Base-by-base conservation (phyloP, 179 eudicot genomes). In the Carnegiea gigantea region DNA sequence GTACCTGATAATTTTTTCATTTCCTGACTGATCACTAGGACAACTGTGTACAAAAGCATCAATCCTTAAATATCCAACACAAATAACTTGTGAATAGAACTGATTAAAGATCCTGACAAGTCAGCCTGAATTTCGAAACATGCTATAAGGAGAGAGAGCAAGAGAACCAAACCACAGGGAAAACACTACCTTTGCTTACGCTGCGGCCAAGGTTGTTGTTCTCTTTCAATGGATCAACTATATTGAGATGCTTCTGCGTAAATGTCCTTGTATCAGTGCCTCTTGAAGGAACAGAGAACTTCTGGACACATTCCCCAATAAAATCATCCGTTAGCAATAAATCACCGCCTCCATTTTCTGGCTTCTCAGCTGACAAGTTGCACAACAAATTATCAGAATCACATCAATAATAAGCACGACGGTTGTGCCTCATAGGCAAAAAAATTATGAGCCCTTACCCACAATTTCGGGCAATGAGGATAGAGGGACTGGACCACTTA, bases 161-260 rank as follows among this genome's bases (percentile, higher is more conserved):
- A 68, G 75, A 83, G 17, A 33, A 33, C 70, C 17, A 2, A 59
- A 26, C 78, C 28, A 77, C 13, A 26, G 79, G 28, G 43, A 72
- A 54, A 72, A 60, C 24, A 74, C n/a, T 87, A 96, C 99, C 99
- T 96, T 89, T 88, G 87, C 96, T 96, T 74, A 96, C 93, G 78
- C 99, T 94, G 68, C 99, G 96, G 46, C 99, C 99, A 75, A 96
- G 97, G 89, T 96, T 96, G 85, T 95, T 96, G 62, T 83, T 88
- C 73, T 88, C 93, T 83, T 89, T 93, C 14, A 96, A 88, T 14
- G 99, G 99, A 87, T 96, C 99, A 44, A 96, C 89, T 78, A 96
- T 94, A 84, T 96, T 96, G 51, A 96, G 92, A 89, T 92, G 90
- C 88, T 94, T 96, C 70, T 36, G 84, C 43, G 76, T 77, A 85